These are phyloP conservation scores for Exserohilum turcica DNA, from an alignment of 2,329 filamentous ascomycete genomes.

Conservation along the genomic window DNA sequence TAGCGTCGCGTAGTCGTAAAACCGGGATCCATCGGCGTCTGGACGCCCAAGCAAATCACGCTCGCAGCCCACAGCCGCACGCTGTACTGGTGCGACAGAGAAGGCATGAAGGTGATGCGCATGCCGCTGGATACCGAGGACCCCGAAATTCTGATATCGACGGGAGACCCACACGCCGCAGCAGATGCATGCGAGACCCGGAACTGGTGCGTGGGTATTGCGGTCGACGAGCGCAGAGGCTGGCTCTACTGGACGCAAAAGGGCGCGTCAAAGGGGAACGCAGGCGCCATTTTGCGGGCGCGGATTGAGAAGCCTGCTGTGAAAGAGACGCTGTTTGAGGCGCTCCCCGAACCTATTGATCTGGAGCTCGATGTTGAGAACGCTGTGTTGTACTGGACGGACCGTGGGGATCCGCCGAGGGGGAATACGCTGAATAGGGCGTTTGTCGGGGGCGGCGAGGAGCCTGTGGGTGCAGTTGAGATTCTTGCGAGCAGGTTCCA, in stretches of 20 bases:
- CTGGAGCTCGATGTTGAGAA: not conserved
- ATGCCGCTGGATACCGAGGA: not conserved
- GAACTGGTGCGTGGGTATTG: not conserved
- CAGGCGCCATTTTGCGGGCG: not conserved
- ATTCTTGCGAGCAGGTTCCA: not conserved
- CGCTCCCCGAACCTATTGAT: not conserved
- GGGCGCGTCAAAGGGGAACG: not conserved
- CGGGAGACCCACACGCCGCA: not conserved
- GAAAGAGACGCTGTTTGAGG: not conserved
- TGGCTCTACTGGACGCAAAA: slow-evolving; percentile 2
- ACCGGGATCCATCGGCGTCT: not conserved
- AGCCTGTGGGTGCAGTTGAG: not conserved
- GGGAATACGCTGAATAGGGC: not conserved
- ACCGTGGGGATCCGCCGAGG: not conserved
- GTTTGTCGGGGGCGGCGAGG: not conserved
- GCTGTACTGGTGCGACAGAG: not conserved
- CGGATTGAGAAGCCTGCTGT: not conserved
- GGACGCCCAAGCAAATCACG: not conserved
- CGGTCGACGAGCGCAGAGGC: not conserved
- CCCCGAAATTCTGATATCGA: not conserved
- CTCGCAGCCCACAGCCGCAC: not conserved
- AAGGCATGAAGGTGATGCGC: slow-evolving; percentile 2
- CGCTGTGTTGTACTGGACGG: not conserved
- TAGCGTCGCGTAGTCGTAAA: not conserved
- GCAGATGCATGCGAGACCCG: not conserved